phyloP scores from a whole-genome alignment of 306 rosid genomes.

The Acmispon strigosus region DNA sequence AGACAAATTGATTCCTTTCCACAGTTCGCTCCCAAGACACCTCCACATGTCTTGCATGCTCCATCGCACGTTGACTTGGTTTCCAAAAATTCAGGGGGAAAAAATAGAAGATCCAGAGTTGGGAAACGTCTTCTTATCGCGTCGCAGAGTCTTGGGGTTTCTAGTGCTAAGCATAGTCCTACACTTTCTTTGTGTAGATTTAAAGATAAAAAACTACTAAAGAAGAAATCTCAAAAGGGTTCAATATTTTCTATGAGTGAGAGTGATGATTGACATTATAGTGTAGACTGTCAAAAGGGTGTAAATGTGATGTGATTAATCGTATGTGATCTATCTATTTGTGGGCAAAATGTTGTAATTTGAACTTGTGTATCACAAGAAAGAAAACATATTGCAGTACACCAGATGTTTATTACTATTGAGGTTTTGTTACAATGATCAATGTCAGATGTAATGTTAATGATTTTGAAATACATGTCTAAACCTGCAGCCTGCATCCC shows the following conservation, averaged over 20 bases:
- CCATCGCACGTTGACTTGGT: conserved; percentile 20
- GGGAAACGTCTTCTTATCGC: conserved; percentile 57
- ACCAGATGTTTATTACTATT: too few species aligned
- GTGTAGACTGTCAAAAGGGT: not conserved
- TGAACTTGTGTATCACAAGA: not conserved
- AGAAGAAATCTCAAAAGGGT: conserved; percentile 25
- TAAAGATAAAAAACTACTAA: conserved; percentile 24
- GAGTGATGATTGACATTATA: conserved; percentile 34
- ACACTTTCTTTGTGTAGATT: conserved; percentile 30
- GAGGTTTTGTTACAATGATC: too few species aligned
- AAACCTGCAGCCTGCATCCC: too few species aligned
- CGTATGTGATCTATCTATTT: not conserved
- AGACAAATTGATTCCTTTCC: conserved; percentile 14
- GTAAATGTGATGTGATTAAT: not conserved
- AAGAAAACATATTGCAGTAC: too few species aligned
- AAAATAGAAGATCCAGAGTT: conserved; percentile 27
- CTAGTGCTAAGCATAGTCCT: conserved; percentile 31
- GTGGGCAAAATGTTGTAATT: conserved; percentile 4
- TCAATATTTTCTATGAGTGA: conserved; percentile 50
- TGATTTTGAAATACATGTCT: too few species aligned
- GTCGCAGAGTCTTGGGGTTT: conserved; percentile 46
- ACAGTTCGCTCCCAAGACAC: conserved; percentile 25
- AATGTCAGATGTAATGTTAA: too few species aligned
- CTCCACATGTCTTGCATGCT: conserved; percentile 21
- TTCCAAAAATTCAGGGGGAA: conserved; percentile 16